Base-by-base conservation (phyloP, 2,329 filamentous ascomycete species). In the Beauveria pseudobassiana region DNA sequence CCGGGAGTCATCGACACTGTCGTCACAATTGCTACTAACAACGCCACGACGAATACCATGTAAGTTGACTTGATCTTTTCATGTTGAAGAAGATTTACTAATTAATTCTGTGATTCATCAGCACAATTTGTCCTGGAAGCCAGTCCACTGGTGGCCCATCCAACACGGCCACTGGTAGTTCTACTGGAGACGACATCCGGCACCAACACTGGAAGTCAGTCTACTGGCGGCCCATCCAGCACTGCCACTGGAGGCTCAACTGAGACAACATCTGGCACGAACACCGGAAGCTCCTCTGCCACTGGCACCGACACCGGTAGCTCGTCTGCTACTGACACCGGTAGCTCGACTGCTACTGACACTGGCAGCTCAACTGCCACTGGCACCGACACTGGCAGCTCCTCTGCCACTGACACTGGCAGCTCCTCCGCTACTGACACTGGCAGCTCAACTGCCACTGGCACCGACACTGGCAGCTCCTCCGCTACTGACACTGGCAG, bases 1-100 rank as follows among this genome's bases (percentile, higher is more conserved):
- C 57, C 57, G 7, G 57, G 57, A 6, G 16, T 28, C 7, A 24
- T 59, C n/a, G 57, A 59, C 26, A 59, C 57, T 28, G 34, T 52
- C n/a, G 10, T 59, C 38, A 45, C 55, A 20, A 58, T 62, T 43
- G 53, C 16, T 43, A 20, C 40, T 18, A 46, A 38, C 20, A 43
- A 50, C 43, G 18, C 10, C 7, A 34, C 43, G 38, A 48, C 20
- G n/a, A 50, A 50, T 22, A 50, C 46, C 14, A 50, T 58, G 55
- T 58, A 42, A 58, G 55, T 42, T n/a, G 10, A 34, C 30, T 34
- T 34, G 30, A 12, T 34, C 30, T 34, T 34, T 34, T 34, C 30
- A 12, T 34, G 1, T 34, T 34, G 30, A 34, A 34, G 3, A 34
- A 34, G 4, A 0, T 12, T 18, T 20, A 20, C 49, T 52, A 52